Evolutionary conservation across 495 filamentous ascomycete species (phyloP), one percentile per base, ranked within the genome.

Genomic region (Penicillium steckii): DNA sequence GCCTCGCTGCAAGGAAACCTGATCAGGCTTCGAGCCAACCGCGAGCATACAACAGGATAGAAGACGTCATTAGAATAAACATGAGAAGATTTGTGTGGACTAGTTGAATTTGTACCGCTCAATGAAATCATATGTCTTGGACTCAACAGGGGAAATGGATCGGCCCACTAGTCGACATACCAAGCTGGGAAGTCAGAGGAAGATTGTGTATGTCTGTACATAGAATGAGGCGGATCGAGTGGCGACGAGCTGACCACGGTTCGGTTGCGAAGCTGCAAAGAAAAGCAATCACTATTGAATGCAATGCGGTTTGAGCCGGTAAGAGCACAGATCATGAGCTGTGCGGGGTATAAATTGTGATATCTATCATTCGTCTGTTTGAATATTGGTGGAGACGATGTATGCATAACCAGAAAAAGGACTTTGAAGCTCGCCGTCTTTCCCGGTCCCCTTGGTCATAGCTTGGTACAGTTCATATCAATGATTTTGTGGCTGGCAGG

Each of bases 211-310:
- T n/a, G n/a, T n/a, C n/a, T n/a, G n/a, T n/a, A n/a, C n/a, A 55
- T 8, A 18, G 25, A n/a, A 8, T 29, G 35, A 37, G 38, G 38
- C 27, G 21, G 24, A 42, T 32, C 12, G 8, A 22, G 52, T 55
- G 52, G 52, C 52, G 46, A 48, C 15, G 19, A 9, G 22, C 29
- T 44, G 22, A 55, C 52, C 52, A 55, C 40, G 52, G 52, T 29
- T 55, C 46, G 17, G 6, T 1, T 22, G 17, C 9, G 35, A 7
- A 12, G 15, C 26, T 3, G 10, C 50, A 6, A 29, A 3, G 22
- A 17, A 3, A 25, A 18, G 15, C 46, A 17, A n/a, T 40, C 13
- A 2, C 9, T 17, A 27, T 8, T 30, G 29, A 12, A 8, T 30
- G 33, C 5, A 44, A 29, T 13, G 24, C 35, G 51, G 26, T 48